phyloP scores from a whole-genome alignment of 495 filamentous ascomycete genomes.

The Hypoxylon fragiforme region DNA sequence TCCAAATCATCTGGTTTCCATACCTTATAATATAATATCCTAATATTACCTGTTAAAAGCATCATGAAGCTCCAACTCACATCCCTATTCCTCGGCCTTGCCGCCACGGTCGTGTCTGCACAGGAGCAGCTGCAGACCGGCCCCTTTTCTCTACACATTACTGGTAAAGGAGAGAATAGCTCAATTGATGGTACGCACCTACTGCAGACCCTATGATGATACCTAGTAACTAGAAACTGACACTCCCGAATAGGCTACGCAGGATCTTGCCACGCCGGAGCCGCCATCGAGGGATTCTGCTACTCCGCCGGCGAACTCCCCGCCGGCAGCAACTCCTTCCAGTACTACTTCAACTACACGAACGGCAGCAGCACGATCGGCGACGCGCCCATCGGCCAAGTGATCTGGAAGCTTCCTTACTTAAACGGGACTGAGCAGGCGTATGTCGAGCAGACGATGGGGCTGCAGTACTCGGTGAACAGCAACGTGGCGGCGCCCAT shows the following conservation, averaged over 20 bases:
- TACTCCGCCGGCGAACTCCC: slow-evolving; percentile 30
- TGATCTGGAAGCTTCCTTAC: slow-evolving; percentile 48
- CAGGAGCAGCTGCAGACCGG: slow-evolving; percentile 42
- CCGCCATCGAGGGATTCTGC: slow-evolving; percentile 59
- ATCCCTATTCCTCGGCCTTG: slow-evolving; percentile 32
- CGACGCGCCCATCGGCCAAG: slow-evolving; percentile 34
- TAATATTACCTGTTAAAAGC: not conserved
- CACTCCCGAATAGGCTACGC: slow-evolving; percentile 45
- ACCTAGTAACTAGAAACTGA: slow-evolving; percentile 34
- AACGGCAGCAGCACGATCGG: slow-evolving; percentile 34
- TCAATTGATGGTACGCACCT: slow-evolving; percentile 41
- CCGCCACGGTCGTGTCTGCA: slow-evolving; percentile 38
- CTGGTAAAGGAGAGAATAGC: slow-evolving; percentile 23
- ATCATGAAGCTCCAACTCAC: slow-evolving; percentile 40
- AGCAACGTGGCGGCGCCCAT: slow-evolving; percentile 58
- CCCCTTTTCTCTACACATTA: slow-evolving; percentile 47
- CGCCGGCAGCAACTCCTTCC: slow-evolving; percentile 11
- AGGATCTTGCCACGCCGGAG: slow-evolving; percentile 58
- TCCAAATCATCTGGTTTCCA: no score
- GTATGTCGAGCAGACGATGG: slow-evolving; percentile 43
- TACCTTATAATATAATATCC: not conserved
- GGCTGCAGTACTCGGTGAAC: slow-evolving; percentile 43
- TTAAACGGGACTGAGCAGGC: slow-evolving; percentile 30
- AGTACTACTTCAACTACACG: slow-evolving; percentile 47
- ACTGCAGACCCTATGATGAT: no score